Percentiles rank a stretch among this genome's conserved stretches.
Evolutionary conservation across 345 rosid species (phyloP).

Genomic region (Moricandia arvensis): DNA sequence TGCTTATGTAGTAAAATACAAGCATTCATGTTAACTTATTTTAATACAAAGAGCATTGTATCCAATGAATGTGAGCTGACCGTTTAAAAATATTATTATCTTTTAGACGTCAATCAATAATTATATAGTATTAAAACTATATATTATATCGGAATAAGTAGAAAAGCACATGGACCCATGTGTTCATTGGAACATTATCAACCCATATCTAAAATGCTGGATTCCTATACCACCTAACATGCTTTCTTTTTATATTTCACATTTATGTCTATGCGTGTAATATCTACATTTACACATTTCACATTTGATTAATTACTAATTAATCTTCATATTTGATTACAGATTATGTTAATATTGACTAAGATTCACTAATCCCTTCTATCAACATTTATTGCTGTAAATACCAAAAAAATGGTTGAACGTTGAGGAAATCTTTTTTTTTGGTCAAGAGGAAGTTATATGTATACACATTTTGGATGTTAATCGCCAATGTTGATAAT

Average conservation of each 20-base stretch:
- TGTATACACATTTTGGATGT: no score
- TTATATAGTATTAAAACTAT: background rate
- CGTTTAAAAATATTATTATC: background rate
- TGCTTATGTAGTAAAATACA: conserved; percentile 22
- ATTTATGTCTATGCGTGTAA: conserved; percentile 18
- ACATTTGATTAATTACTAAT: conserved; percentile 9
- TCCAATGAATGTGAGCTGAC: conserved; percentile 38
- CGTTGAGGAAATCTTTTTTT: background rate
- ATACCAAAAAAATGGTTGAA: background rate
- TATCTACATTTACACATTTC: conserved; percentile 16
- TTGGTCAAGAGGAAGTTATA: background rate
- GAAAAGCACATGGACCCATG: conserved; percentile 40
- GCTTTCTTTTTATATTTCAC: background rate
- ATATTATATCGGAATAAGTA: conserved; percentile 12
- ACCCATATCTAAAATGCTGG: conserved; percentile 29
- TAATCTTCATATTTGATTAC: background rate
- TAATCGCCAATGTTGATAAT: no score
- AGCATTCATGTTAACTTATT: background rate
- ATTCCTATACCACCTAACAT: conserved; percentile 34
- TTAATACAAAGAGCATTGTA: conserved; percentile 21
- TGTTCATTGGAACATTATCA: conserved; percentile 31
- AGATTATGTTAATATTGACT: conserved; percentile 17
- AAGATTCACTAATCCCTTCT: background rate
- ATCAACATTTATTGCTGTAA: conserved; percentile 1
- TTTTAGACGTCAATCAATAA: conserved; percentile 22